Evolutionary conservation across 73 alveolate genomes (phyloP).

Genomic region (Paramecium sonneborni): DNA sequence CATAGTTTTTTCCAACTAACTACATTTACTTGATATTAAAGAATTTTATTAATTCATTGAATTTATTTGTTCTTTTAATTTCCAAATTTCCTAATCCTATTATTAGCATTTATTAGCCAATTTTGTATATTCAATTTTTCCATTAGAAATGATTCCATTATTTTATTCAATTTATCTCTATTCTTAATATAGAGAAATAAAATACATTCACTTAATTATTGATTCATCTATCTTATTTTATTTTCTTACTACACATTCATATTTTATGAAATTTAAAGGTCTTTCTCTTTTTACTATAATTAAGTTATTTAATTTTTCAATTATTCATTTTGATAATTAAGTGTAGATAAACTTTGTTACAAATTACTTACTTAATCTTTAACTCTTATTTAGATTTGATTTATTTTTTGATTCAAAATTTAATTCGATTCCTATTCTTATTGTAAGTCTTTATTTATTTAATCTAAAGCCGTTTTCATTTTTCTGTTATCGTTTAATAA

Average conservation of each 20-base stretch:
- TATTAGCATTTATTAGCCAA: background rate
- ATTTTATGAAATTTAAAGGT: background rate
- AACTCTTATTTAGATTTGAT: background rate
- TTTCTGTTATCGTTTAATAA: background rate
- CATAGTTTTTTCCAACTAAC: background rate
- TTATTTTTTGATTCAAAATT: background rate
- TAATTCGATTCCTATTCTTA: background rate
- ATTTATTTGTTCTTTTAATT: background rate
- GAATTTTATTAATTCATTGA: background rate
- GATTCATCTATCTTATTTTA: background rate
- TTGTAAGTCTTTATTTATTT: background rate
- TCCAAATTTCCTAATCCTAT: slow-evolving; percentile 30
- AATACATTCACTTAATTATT: background rate
- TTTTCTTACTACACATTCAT: background rate
- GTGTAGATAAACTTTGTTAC: background rate
- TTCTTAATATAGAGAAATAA: background rate
- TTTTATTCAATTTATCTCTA: background rate
- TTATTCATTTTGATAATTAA: background rate
- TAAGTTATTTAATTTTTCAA: background rate
- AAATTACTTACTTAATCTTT: background rate
- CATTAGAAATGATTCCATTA: background rate
- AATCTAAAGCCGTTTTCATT: slow-evolving; percentile 20
- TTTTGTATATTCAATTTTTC: slow-evolving; percentile 11
- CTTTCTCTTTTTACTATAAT: background rate
- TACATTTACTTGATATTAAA: background rate